phyloP scores from a whole-genome alignment of 2,329 filamentous ascomycete genomes.

The Penicillium sp. region DNA sequence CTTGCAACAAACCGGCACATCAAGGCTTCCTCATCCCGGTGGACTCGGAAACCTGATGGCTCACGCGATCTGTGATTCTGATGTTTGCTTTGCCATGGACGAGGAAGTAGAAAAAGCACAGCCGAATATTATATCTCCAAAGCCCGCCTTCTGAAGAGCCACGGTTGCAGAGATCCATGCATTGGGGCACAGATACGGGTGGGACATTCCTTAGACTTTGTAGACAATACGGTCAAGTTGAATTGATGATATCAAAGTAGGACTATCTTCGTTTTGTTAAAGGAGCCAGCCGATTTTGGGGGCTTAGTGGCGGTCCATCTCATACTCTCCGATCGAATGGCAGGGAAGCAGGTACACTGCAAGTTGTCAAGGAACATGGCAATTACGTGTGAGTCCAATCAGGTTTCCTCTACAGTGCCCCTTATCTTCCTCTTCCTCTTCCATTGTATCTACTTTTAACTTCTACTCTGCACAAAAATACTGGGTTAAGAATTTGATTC shows the following conservation, averaged over 20 bases:
- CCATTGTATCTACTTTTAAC: neutral
- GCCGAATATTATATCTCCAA: slow-evolving; percentile 41
- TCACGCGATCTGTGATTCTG: slow-evolving; percentile 29
- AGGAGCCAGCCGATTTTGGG: too few species aligned
- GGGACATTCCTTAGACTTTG: slow-evolving; percentile 51
- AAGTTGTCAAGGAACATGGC: too few species aligned
- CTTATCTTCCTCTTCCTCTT: neutral
- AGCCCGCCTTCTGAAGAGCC: slow-evolving; percentile 65
- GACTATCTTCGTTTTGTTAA: too few species aligned
- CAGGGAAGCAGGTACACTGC: too few species aligned
- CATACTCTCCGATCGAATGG: too few species aligned
- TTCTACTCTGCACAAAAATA: too few species aligned
- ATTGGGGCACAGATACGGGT: slow-evolving; percentile 71
- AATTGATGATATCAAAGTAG: too few species aligned
- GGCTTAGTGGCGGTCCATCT: too few species aligned
- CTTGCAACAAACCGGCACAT: slow-evolving; percentile 41
- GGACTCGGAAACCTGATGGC: slow-evolving; percentile 31
- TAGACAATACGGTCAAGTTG: slow-evolving; percentile 2
- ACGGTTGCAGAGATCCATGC: slow-evolving; percentile 60
- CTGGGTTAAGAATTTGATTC: slow-evolving; percentile 21
- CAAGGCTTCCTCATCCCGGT: slow-evolving; percentile 50
- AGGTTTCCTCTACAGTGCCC: neutral
- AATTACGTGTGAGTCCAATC: too few species aligned
- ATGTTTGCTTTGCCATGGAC: slow-evolving; percentile 39
- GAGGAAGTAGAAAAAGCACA: slow-evolving; percentile 48